These are phyloP conservation scores for Lenwebbia sp. DNA, from an alignment of 345 rosid species.

Conservation along the genomic window DNA sequence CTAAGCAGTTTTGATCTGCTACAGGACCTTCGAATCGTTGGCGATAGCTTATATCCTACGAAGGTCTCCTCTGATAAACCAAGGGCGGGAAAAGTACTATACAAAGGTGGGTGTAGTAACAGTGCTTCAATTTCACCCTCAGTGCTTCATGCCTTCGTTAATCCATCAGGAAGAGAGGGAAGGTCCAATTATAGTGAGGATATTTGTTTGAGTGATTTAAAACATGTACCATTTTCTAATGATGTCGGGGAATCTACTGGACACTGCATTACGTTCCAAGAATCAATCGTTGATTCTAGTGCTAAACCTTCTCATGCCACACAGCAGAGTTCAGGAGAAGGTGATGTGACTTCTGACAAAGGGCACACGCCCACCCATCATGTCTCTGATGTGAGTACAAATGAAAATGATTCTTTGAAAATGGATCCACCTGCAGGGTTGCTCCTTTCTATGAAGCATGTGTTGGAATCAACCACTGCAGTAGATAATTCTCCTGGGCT, in stretches of 20 bases:
- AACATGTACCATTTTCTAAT: not conserved
- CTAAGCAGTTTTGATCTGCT: not conserved
- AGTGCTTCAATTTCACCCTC: not conserved
- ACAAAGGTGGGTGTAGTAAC: not conserved
- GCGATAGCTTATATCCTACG: not conserved
- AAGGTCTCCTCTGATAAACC: not conserved
- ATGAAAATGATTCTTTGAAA: not conserved
- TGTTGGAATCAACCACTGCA: not conserved
- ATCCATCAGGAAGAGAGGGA: conserved; percentile 6
- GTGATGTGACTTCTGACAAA: not conserved
- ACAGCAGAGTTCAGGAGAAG: not conserved
- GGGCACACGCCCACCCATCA: not conserved
- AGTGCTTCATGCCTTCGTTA: not conserved
- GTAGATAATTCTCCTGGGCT: conserved; percentile 1
- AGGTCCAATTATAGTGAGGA: not conserved
- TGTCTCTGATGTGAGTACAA: not conserved
- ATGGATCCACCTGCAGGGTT: not conserved
- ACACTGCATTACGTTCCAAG: not conserved
- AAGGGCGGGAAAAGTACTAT: not conserved
- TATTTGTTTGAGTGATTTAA: not conserved
- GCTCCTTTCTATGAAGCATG: not conserved
- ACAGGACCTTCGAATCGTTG: not conserved
- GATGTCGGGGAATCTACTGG: not conserved
- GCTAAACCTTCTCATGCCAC: not conserved
- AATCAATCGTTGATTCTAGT: not conserved